Evolutionary conservation across 768 basidiomycete genomes (phyloP).

Genomic region (Leccinellum luteum): DNA sequence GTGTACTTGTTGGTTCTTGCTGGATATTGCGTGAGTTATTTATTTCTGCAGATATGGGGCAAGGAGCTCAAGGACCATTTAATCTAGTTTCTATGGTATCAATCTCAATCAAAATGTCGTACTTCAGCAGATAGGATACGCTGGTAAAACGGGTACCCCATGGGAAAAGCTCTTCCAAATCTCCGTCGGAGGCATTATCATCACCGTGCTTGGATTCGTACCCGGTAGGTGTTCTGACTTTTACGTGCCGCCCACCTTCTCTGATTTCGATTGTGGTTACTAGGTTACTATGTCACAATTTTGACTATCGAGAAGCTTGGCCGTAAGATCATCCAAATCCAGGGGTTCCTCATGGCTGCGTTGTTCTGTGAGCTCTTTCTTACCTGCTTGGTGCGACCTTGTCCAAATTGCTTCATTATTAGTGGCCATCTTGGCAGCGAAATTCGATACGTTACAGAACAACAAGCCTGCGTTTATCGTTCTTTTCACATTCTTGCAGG

Average conservation of each 20-base stretch:
- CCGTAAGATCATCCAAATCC: slow-evolving; percentile 71
- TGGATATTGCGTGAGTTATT: slow-evolving; percentile 59
- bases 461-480: slow-evolving; percentile 62
- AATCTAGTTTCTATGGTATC: slow-evolving; percentile 70
- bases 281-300: slow-evolving; percentile 71
- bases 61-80: neutral
- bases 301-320: slow-evolving; percentile 71
- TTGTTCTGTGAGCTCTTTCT: slow-evolving; percentile 50
- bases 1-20: slow-evolving; percentile 67
- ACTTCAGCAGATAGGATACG: slow-evolving; percentile 70
- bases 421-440: slow-evolving; percentile 70
- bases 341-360: slow-evolving; percentile 70
- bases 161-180: slow-evolving; percentile 70
- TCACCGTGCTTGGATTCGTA: slow-evolving; percentile 74
- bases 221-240: slow-evolving; percentile 45
- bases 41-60: neutral
- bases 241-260: neutral
- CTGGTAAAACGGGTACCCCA: slow-evolving; percentile 50
- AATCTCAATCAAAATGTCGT: slow-evolving; percentile 75
- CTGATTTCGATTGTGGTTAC: neutral
- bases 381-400: neutral
- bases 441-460: slow-evolving; percentile 47
- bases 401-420: neutral
- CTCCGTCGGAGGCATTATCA: slow-evolving; percentile 65
- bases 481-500: slow-evolving; percentile 67